Conservation (phyloP, 352 stramenopile species). For the Globisporangium okanoganense region DNA sequence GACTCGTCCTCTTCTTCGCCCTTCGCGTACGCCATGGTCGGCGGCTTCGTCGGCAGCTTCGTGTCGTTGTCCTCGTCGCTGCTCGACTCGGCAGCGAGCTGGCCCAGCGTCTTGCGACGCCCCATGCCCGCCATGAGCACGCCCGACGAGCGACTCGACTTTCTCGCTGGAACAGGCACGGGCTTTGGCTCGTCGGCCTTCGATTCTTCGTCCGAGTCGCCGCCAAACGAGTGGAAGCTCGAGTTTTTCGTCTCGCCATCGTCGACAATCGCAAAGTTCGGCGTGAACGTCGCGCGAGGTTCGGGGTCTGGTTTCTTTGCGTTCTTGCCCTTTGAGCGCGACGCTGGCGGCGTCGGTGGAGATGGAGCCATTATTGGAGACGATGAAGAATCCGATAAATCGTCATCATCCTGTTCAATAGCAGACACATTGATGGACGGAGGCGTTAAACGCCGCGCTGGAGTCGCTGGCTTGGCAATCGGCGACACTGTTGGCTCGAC, state of each 20-base stretch:
- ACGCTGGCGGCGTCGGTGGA: constrained; percentile 20
- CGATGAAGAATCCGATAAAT: constrained; percentile 13
- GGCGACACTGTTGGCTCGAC: constrained; percentile 9
- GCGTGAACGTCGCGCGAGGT: constrained; percentile 28
- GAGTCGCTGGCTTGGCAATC: constrained; percentile 15
- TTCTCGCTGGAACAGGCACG: constrained; percentile 35
- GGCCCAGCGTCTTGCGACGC: constrained; percentile 58
- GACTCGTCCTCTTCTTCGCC: constrained; percentile 42
- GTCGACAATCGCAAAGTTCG: constrained; percentile 75
- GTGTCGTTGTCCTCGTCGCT: constrained; percentile 70
- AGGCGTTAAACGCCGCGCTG: constrained; percentile 1
- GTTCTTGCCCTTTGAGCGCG: constrained; percentile 8
- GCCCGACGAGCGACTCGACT: constrained; percentile 29
- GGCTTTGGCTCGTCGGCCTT: constrained; percentile 67
- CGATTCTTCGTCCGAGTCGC: constrained; percentile 75
- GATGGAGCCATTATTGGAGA: constrained; percentile 19
- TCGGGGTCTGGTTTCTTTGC: constrained; percentile 3
- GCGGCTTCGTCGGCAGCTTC: constrained; percentile 51
- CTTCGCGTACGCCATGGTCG: constrained; percentile 25
- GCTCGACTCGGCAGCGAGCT: constrained; percentile 75
- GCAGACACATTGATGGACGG: constrained; percentile 6
- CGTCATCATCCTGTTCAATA: constrained; percentile 6
- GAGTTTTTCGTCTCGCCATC: constrained; percentile 46
- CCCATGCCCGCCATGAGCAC: constrained; percentile 60
- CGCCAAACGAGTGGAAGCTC: constrained; percentile 85